These are phyloP conservation scores for Morella rubra DNA, from an alignment of 306 rosid species.

Conservation along the genomic window DNA sequence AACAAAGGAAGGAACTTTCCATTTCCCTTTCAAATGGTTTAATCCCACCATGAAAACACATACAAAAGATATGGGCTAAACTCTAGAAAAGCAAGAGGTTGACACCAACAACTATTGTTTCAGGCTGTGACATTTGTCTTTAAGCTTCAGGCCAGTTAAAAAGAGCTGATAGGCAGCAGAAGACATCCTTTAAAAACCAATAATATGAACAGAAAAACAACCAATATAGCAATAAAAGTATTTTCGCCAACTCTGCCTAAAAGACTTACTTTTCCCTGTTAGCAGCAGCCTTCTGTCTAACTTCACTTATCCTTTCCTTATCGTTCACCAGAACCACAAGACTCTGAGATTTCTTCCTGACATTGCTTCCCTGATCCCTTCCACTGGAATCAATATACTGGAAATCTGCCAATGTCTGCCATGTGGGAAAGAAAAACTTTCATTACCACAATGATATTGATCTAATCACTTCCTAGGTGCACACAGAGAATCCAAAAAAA, in stretches of 20 bases:
- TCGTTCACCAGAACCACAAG: constrained; percentile 83
- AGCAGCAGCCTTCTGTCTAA: constrained; percentile 85
- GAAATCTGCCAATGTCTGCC: constrained; percentile 74
- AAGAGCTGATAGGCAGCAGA: too few species aligned
- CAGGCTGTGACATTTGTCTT: too few species aligned
- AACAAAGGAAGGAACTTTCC: not conserved
- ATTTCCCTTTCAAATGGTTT: not conserved
- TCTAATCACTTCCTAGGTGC: constrained; percentile 10
- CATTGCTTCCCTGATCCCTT: constrained; percentile 92
- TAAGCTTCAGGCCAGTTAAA: too few species aligned
- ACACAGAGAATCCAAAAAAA: constrained; percentile 7
- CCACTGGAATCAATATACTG: constrained; percentile 89
- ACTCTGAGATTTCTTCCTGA: constrained; percentile 83
- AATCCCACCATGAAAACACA: not conserved
- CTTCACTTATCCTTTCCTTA: constrained; percentile 78
- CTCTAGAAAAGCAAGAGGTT: not conserved
- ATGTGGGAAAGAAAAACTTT: constrained; percentile 27
- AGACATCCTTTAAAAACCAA: not conserved
- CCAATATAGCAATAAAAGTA: not conserved
- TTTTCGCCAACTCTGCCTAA: constrained; percentile 10
- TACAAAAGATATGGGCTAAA: not conserved
- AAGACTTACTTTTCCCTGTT: constrained; percentile 77
- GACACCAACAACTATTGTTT: not conserved
- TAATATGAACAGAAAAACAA: not conserved
- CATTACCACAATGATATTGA: constrained; percentile 20